phyloP scores from a whole-genome alignment of 2,329 filamentous ascomycete species.

The Fusarium piperis region DNA sequence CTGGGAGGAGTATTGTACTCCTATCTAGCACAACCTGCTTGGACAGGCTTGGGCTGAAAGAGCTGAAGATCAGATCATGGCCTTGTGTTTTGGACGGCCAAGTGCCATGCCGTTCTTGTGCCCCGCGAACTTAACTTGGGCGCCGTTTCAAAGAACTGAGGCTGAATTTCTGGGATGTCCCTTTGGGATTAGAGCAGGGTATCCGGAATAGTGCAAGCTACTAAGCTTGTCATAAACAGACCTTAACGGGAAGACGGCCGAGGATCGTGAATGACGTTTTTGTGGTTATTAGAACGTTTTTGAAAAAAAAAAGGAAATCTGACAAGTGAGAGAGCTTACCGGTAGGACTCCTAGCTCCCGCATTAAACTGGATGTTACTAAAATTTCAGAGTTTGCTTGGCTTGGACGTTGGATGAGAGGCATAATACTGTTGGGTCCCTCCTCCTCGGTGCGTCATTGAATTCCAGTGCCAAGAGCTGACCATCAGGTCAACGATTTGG shows the following conservation, averaged over 20 bases:
- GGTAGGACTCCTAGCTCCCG: not conserved
- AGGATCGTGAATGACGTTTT: not conserved
- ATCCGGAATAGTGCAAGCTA: not conserved
- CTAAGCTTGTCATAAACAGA: not conserved
- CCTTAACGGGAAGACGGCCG: not conserved
- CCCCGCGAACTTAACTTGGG: not conserved
- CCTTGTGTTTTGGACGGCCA: not conserved
- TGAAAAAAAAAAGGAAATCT: not conserved
- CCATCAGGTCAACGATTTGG: not conserved
- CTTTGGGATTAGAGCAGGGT: not conserved
- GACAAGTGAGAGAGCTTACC: not conserved
- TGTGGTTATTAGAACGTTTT: not conserved
- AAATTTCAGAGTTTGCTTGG: not conserved
- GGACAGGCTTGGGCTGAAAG: not conserved
- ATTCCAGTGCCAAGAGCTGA: not conserved
- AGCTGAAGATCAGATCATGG: not conserved
- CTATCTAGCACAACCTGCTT: not conserved
- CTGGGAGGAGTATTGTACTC: not conserved
- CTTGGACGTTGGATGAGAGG: not conserved
- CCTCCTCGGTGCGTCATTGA: not conserved
- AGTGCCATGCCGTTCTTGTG: not conserved
- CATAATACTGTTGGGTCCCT: not conserved
- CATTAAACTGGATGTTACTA: not conserved
- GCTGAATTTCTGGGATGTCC: not conserved
- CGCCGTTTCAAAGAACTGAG: not conserved